Percentiles rank a stretch among this genome's conserved stretches.
These are phyloP conservation scores for Lipomyces lipofer DNA, from an alignment of 805 yeast species.

Conservation along the genomic window DNA sequence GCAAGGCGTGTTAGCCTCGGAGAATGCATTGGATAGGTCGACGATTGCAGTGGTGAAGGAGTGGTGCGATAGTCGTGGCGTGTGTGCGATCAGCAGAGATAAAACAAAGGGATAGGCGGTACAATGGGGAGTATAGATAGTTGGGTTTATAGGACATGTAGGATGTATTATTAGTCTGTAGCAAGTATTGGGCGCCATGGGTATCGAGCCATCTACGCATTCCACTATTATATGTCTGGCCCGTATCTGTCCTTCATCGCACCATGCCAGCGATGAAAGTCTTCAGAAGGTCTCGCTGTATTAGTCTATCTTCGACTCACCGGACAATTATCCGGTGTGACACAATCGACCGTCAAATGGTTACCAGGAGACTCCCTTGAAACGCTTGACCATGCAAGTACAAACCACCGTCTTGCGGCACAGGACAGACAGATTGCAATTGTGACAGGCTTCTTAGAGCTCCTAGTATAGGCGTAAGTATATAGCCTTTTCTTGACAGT, in stretches of 20 bases:
- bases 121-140: background rate
- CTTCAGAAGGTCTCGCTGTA: conserved; percentile 29
- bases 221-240: conserved; percentile 16
- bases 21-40: background rate
- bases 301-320: conserved; percentile 16
- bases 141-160: background rate
- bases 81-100: conserved; percentile 13
- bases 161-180: background rate
- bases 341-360: background rate
- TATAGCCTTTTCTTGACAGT: background rate
- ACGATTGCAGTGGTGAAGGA: conserved; percentile 11
- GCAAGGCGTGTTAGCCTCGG: conserved; percentile 4
- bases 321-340: too few relatives aligned
- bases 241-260: conserved; percentile 34
- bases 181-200: background rate
- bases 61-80: conserved; percentile 27
- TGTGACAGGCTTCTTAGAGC: background rate
- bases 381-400: too few relatives aligned
- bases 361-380: background rate
- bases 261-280: conserved; percentile 25
- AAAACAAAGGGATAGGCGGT: conserved; percentile 5
- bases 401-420: too few relatives aligned
- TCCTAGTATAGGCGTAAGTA: too few relatives aligned
- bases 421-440: background rate
- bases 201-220: background rate